Evolutionary conservation across 306 rosid species (phyloP).

Genomic region (Citrullus colocynthis): DNA sequence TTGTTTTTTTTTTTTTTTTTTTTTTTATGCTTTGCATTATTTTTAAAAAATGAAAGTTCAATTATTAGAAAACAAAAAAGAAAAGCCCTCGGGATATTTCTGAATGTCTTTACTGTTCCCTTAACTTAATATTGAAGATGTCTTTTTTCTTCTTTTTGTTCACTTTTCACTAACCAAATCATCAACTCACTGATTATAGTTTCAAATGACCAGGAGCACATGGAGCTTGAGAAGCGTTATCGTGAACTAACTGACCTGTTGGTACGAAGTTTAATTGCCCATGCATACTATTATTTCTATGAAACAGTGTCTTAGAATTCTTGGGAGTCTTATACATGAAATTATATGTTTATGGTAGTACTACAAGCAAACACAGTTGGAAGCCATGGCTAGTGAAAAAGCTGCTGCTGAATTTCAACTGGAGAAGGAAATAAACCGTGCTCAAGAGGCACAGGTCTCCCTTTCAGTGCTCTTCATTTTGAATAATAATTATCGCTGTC

Average conservation of each 20-base stretch:
- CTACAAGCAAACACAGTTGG: constrained; percentile 98
- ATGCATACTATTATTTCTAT: neutral
- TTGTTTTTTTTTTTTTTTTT: too few species aligned
- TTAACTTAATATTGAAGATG: neutral
- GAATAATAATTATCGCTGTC: constrained; percentile 1
- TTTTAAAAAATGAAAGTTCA: too few species aligned
- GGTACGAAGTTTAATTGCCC: constrained; percentile 36
- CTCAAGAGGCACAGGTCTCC: constrained; percentile 75
- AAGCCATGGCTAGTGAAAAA: constrained; percentile 92
- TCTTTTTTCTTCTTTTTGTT: neutral
- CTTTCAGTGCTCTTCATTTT: constrained; percentile 14
- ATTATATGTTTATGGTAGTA: constrained; percentile 36
- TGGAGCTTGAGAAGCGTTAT: constrained; percentile 95
- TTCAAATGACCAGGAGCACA: constrained; percentile 65
- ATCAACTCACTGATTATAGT: constrained; percentile 14
- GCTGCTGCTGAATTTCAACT: constrained; percentile 90
- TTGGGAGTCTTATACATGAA: neutral
- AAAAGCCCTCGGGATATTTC: neutral
- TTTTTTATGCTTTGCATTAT: too few species aligned
- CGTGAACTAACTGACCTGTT: constrained; percentile 92
- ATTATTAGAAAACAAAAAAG: too few species aligned
- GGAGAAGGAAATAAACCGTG: constrained; percentile 89
- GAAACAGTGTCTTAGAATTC: neutral
- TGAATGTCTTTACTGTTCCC: neutral
- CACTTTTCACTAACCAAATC: neutral